Base-by-base conservation (phyloP, 441 rosid species). In the Omphalea diandra region DNA sequence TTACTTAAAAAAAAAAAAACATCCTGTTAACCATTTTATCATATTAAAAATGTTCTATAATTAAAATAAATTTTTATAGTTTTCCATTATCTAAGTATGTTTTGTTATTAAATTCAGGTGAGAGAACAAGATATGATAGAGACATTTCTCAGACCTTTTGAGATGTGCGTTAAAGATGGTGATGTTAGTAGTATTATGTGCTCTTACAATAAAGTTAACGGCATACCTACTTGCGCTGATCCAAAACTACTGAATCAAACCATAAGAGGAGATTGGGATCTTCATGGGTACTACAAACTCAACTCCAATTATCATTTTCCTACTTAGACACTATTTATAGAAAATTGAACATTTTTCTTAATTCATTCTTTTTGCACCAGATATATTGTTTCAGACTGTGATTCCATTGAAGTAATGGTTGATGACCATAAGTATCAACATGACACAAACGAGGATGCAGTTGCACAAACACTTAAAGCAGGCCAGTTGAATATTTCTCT, bases 121-220 rank as follows among this genome's bases (percentile, higher is more conserved):
- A 82, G 79, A 4, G 70, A 79, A 53, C 96, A 88, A 67, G 91
- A 90, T 67, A 43, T 90, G 86, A 80, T 65, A 20, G 96, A 90
- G 55, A 84, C 97, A 5, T 89, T 79, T 69, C 84, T 79, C 36
- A 80, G 81, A 36, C 93, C 93, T 20, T 88, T 91, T 35, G 79
- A 82, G 74, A 88, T 84, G 71, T 91, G 96, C 75, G 85, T 89
- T 1, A 68, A 70, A 67, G 91, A 89, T 22, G 92, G 88, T 7
- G 77, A 88, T 60, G 93, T 77, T 4, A 84, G 89, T 58, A 82
- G 96, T 76, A 81, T 88, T 17, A 88, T 86, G 91, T 88, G 91
- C 54, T 86, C 91, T n/a, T 90, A 83, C 78, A 88, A 86, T 60
- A 73, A 82, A 22, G 93, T 88, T 33, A 88, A 90, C 22, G 90